These are phyloP conservation scores for Warburgia ugandensis DNA, from an alignment of 164 flowering plant genomes.

Conservation along the genomic window DNA sequence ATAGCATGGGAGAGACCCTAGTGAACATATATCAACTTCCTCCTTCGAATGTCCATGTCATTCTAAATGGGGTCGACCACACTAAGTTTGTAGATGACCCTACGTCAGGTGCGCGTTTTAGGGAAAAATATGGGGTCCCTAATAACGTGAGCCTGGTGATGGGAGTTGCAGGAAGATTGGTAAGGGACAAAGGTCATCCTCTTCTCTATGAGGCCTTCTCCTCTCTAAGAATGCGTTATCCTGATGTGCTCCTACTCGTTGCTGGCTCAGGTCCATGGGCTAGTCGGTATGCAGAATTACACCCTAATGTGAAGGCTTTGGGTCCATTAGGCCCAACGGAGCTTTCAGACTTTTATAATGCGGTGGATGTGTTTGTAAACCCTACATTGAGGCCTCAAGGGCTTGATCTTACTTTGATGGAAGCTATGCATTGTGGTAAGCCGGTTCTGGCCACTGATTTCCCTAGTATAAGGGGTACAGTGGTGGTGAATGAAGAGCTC, in stretches of 20 bases:
- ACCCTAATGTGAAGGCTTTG: conserved; percentile 31
- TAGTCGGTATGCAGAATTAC: conserved; percentile 35
- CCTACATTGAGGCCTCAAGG: conserved; percentile 67
- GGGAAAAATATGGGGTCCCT: conserved; percentile 33
- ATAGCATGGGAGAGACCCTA: conserved; percentile 65
- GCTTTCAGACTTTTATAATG: conserved; percentile 40
- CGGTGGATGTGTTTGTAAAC: conserved; percentile 51
- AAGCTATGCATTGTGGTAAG: conserved; percentile 60
- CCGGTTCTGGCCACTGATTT: conserved; percentile 43
- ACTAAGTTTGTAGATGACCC: conserved; percentile 22
- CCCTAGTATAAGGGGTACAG: conserved; percentile 50
- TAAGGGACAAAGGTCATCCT: conserved; percentile 63
- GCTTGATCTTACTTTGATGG: conserved; percentile 51
- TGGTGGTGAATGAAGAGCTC: conserved; percentile 32
- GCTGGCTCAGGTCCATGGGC: conserved; percentile 65
- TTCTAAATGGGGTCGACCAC: conserved; percentile 56
- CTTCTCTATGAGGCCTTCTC: conserved; percentile 47
- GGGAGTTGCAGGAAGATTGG: conserved; percentile 57
- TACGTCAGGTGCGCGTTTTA: conserved; percentile 22
- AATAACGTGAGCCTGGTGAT: conserved; percentile 34
- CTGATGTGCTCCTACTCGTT: conserved; percentile 34
- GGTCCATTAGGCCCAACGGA: conserved; percentile 36
- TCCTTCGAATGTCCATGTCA: conserved; percentile 40
- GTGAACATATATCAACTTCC: conserved; percentile 45
- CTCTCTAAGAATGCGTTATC: conserved; percentile 14